These are phyloP conservation scores for Escovopsis sp. DNA, from an alignment of 2,329 filamentous ascomycete genomes.

Conservation along the genomic window DNA sequence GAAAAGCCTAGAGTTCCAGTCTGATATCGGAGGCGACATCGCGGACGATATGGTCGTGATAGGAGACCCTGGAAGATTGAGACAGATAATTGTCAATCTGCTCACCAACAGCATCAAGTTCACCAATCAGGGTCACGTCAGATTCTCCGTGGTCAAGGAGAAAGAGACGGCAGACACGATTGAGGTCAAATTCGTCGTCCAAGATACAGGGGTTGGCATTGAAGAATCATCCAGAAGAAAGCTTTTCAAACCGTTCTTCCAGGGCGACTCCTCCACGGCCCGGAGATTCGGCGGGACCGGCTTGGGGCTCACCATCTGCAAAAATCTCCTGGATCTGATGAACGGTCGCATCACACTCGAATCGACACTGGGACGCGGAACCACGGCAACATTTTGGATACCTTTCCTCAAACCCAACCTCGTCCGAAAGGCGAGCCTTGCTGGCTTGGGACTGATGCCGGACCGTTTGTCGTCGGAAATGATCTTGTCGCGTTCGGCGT, in stretches of 20 bases:
- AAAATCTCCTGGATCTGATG: constrained; percentile 69
- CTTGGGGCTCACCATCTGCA: constrained; percentile 64
- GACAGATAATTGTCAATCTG: constrained; percentile 71
- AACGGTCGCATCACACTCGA: constrained; percentile 56
- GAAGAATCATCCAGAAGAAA: constrained; percentile 59
- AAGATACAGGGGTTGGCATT: constrained; percentile 71
- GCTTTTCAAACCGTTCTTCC: constrained; percentile 67
- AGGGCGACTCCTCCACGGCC: constrained; percentile 67
- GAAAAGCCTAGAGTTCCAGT: constrained; percentile 59
- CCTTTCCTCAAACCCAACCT: constrained; percentile 57
- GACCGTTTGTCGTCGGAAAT: constrained; percentile 50
- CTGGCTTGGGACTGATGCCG: constrained; percentile 48
- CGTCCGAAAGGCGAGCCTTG: constrained; percentile 30
- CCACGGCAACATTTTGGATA: constrained; percentile 61
- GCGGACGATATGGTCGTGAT: constrained; percentile 61
- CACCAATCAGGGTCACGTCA: constrained; percentile 52
- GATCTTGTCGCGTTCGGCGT: constrained; percentile 51
- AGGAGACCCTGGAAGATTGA: constrained; percentile 68
- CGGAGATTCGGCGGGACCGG: constrained; percentile 67
- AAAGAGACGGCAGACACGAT: constrained; percentile 49
- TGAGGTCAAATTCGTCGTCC: constrained; percentile 54
- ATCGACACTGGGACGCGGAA: constrained; percentile 51
- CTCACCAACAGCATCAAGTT: constrained; percentile 67
- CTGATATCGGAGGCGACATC: constrained; percentile 46
- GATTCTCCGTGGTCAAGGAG: constrained; percentile 47